phyloP scores from a whole-genome alignment of 2,329 filamentous ascomycete genomes.

The Reticulascus tulasneorum region DNA sequence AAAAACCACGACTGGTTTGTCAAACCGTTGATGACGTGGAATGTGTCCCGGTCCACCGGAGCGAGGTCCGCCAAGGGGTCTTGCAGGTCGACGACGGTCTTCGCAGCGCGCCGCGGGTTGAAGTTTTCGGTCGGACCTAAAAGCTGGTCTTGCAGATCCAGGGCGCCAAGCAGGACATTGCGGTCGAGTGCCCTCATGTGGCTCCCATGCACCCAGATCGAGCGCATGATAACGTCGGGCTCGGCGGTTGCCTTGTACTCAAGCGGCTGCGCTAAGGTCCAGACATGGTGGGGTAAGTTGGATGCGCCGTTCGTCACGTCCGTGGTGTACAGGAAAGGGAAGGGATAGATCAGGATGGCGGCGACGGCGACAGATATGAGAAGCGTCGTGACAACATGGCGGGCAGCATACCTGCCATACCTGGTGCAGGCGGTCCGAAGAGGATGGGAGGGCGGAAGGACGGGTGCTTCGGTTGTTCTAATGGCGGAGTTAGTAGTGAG shows the following conservation, averaged over 20 bases:
- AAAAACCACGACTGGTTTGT: conserved; percentile 69
- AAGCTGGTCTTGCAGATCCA: conserved; percentile 67
- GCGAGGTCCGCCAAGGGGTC: conserved; percentile 33
- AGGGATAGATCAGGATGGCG: conserved; percentile 67
- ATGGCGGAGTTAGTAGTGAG: conserved; percentile 8
- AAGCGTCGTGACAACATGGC: conserved; percentile 71
- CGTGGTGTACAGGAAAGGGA: conserved; percentile 69
- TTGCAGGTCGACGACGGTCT: conserved; percentile 20
- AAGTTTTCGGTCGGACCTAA: conserved; percentile 59
- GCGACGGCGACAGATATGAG: conserved; percentile 70
- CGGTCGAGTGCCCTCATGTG: conserved; percentile 73
- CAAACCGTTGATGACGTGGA: conserved; percentile 57
- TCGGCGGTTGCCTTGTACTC: conserved; percentile 43
- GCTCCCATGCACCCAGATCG: conserved; percentile 75
- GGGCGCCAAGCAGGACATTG: conserved; percentile 60
- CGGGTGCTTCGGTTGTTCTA: conserved; percentile 72
- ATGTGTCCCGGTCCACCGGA: conserved; percentile 44
- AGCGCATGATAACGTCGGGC: conserved; percentile 76
- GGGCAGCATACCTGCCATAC: conserved; percentile 67
- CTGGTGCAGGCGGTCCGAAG: conserved; percentile 61
- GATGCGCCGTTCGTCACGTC: conserved; percentile 68
- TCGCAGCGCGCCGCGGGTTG: conserved; percentile 32
- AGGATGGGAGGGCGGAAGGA: conserved; percentile 60
- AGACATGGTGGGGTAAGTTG: conserved; percentile 73
- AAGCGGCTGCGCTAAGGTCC: conserved; percentile 69